Evolutionary conservation across 1,139 yeast genomes (phyloP).

Genomic region (Yamadazyma spencermartinsiae): DNA sequence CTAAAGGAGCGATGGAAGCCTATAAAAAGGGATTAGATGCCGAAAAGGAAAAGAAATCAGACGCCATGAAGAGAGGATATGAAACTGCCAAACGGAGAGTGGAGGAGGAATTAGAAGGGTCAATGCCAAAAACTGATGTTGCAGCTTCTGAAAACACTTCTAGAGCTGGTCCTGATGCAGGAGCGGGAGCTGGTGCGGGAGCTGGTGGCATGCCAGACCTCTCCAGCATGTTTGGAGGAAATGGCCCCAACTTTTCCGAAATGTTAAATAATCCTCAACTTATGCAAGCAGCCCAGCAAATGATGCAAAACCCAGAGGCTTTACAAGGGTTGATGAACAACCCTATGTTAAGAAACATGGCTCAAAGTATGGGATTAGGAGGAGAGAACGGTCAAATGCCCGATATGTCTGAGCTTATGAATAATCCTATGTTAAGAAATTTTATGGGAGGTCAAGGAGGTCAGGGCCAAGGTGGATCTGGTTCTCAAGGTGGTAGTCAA

Average conservation of each 20-base stretch:
- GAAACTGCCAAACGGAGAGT: conserved; percentile 90
- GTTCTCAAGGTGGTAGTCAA: no score
- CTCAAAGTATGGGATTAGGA: conserved; percentile 64
- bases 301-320: conserved; percentile 90
- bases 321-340: conserved; percentile 75
- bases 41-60: conserved; percentile 84
- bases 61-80: conserved; percentile 89
- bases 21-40: conserved; percentile 82
- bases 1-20: conserved; percentile 87
- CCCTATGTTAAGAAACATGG: conserved; percentile 80
- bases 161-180: conserved; percentile 18
- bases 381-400: conserved; percentile 51
- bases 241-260: conserved; percentile 52
- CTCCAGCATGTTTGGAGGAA: conserved; percentile 60
- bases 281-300: conserved; percentile 88
- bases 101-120: conserved; percentile 63
- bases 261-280: conserved; percentile 87
- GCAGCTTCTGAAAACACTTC: conserved; percentile 15
- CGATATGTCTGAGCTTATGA: conserved; percentile 69
- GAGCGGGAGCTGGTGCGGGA: conserved; percentile 47
- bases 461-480: conserved; percentile 8
- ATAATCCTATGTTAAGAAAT: conserved; percentile 75
- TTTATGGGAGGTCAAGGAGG: conserved; percentile 64
- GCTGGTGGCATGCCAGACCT: conserved; percentile 77
- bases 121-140: conserved; percentile 29